Base-by-base conservation (phyloP, 768 basidiomycete species). In the Macrolepiota fuliginosa region DNA sequence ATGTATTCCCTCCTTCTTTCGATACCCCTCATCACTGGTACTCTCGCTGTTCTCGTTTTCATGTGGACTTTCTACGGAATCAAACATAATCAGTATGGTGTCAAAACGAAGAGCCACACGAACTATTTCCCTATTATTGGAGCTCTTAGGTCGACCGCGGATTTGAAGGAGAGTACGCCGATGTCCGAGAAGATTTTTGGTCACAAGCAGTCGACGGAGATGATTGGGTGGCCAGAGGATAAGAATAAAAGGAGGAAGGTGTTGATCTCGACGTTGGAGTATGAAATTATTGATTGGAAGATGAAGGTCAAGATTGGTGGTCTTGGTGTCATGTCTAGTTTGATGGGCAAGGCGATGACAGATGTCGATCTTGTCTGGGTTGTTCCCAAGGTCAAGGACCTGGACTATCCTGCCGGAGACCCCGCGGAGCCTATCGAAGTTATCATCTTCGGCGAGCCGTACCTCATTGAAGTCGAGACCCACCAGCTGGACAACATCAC, bases 311-410 rank as follows among this genome's bases (percentile, higher is more conserved):
- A 96, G 81, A 96, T 96, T 65, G 95, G 95, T 77, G 95, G 95
- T 74, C 82, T 97, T 19, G 95, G 95, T 81, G 95, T 96, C 77
- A 97, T 97, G 95, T 96, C 95, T 2, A 89, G 89, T 74, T 79
- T 97, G 37, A 97, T 97, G 95, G 95, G 95, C 65, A 97, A 96
- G 74, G 94, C 95, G 4, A 97, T 97, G 95, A 92, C 91, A 51
- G 95, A 97, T 70, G 95, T 96, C 56, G 95, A 96, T 72, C 78
- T 97, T 49, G 79, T 97, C 60, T 97, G 95, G 95, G 89, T 97
- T 53, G 71, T 96, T 17, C 95, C 95, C 49, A 97, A 97, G 71
- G 95, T 97, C 67, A 94, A 94, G 76, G 95, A 96, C 68, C 65
- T 97, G 12, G 94, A 96, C 53, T 97, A 97, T 69, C 95, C 95